Evolutionary conservation across 2,329 filamentous ascomycete genomes (phyloP).

Genomic region (Pseudogymnoascus verrucosus): DNA sequence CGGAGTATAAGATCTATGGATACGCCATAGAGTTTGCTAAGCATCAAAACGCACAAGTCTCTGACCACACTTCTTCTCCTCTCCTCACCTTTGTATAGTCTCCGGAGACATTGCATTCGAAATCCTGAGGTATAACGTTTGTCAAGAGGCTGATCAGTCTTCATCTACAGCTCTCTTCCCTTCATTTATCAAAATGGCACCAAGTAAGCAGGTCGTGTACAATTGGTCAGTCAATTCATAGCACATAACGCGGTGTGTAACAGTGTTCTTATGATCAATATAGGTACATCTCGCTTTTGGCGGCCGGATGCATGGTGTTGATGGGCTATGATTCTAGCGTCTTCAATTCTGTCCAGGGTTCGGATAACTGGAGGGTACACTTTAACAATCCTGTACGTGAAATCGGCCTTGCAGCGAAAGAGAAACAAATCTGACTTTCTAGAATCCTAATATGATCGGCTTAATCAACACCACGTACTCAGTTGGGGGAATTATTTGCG

Average conservation of each 20-base stretch:
- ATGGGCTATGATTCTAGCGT: slow-evolving; percentile 69
- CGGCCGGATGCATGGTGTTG: slow-evolving; percentile 65
- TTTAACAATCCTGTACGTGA: slow-evolving; percentile 37
- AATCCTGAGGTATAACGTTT: neutral
- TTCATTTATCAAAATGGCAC: neutral
- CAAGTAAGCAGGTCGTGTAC: neutral
- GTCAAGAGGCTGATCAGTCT: neutral
- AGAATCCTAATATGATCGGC: neutral
- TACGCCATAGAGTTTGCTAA: neutral
- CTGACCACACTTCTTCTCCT: neutral
- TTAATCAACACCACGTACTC: neutral
- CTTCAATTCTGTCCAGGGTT: slow-evolving; percentile 64
- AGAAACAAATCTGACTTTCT: neutral
- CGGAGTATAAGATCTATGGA: neutral
- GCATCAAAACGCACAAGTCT: neutral
- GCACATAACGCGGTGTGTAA: neutral
- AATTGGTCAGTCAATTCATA: neutral
- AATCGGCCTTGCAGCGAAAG: neutral
- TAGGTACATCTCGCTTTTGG: slow-evolving; percentile 61
- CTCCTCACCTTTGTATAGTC: neutral
- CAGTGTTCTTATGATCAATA: neutral
- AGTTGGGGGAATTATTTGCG: neutral
- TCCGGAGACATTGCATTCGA: neutral
- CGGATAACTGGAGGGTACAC: slow-evolving; percentile 55
- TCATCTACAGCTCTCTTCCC: neutral